Base-by-base conservation (phyloP, 768 basidiomycete genomes). In the Filobasidium wieringae region DNA sequence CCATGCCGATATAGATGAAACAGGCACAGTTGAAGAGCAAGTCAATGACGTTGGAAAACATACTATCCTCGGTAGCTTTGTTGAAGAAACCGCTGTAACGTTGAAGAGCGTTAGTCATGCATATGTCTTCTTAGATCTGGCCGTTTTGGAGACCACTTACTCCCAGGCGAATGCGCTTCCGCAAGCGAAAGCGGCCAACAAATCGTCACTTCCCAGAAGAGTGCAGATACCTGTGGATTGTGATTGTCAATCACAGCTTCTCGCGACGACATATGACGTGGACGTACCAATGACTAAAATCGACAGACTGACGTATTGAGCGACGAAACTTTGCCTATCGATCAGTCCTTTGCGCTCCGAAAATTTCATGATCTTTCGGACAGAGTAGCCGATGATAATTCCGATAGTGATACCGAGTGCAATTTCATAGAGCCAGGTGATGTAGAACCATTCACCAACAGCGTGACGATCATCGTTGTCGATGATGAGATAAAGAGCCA, bases 141-240 rank as follows among this genome's bases (percentile, higher is more conserved):
- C 2, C 58, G 67, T 65, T 12, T 64, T 66, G 2, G 19, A n/a
- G n/a, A 34, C 6, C 76, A 90, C 92, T 33, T 84, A 89, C 68
- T 93, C 91, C 90, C 90, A 95, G 0, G 90, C 93, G 70, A 96
- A 99, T 1, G 90, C 88, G 4, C 88, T 85, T 17, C 95, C 95
- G 68, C 92, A 96, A 5, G 84, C 83, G 72, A 97, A 99, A 0
- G 93, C 86, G 15, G 92, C 88, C 7, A 99, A 79, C 19, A 99
- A 82, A 73, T 96, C 92, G 74, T 96, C 91, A 11, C 88, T 85
- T 31, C 91, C 91, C 29, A 96, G 79, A 9, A 95, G 79, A 0
- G 84, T 85, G 56, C 82, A 86, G 33, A 86, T 79, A 32, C 93
- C 93, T 68, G 22, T 6, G 2, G 7, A 14, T 26, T 14, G 22